A percentile compares a stretch with the other conserved stretches of the same genome.
These are phyloP conservation scores for Fusarium succisae DNA, from an alignment of 2,329 filamentous ascomycete genomes.

Conservation along the genomic window DNA sequence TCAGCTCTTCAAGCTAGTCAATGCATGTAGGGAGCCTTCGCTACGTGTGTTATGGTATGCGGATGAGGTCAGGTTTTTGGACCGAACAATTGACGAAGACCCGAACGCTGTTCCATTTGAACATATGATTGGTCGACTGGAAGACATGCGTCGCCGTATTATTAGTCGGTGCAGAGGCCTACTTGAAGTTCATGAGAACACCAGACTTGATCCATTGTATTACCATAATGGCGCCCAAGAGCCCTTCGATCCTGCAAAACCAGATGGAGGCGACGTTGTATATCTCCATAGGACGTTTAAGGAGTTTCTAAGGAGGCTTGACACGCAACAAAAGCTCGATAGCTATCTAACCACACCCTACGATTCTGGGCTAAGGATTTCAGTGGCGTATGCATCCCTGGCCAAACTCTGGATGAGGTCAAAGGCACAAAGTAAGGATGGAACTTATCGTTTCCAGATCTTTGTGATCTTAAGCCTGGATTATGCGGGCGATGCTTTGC, in stretches of 20 bases:
- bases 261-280: accelerated
- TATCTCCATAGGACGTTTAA: constrained; percentile 4
- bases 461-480: too few species aligned
- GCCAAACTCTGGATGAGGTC: not conserved
- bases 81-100: not conserved
- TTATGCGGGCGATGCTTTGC: not conserved
- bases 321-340: not conserved
- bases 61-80: not conserved
- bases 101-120: accelerated
- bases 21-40: not conserved
- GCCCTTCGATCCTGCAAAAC: accelerated
- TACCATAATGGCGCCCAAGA: too few species aligned
- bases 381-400: not conserved
- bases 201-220: too few species aligned
- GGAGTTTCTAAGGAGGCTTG: not conserved
- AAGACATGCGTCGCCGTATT: constrained; percentile 1
- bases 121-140: not conserved
- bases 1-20: not conserved
- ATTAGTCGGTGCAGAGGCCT: constrained; percentile 15
- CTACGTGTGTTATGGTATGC: not conserved
- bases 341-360: not conserved
- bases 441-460: too few species aligned
- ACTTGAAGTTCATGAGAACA: not conserved
- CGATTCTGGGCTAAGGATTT: not conserved
- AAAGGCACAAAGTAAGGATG: too few species aligned